Percentiles rank a stretch among this genome's conserved stretches.
These are phyloP conservation scores for Seminavis robusta DNA, from an alignment of 108 stramenopile species.

Conservation along the genomic window DNA sequence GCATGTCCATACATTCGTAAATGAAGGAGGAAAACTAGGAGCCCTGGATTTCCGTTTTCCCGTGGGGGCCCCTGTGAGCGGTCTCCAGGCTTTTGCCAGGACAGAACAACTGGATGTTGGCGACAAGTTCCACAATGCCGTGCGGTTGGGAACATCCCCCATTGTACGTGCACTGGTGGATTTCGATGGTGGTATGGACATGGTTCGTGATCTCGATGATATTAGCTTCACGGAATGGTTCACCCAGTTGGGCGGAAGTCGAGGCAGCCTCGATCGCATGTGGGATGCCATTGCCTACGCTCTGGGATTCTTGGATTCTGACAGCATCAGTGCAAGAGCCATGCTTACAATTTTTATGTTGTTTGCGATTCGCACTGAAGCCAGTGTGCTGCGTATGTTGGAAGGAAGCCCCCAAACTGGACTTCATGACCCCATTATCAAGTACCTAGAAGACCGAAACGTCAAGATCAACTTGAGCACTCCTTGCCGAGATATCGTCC, in stretches of 20 bases:
- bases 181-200: conserved; percentile 96
- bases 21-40: conserved; percentile 87
- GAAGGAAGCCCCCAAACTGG: conserved; percentile 93
- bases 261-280: conserved; percentile 90
- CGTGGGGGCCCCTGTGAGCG: conserved; percentile 93
- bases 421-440: conserved; percentile 93
- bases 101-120: conserved; percentile 85
- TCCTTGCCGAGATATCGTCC: conserved; percentile 67
- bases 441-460: conserved; percentile 86
- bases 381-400: conserved; percentile 93
- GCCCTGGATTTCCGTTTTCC: conserved; percentile 90
- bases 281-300: conserved; percentile 98
- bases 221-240: conserved; percentile 98
- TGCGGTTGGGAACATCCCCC: conserved; percentile 88
- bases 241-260: conserved; percentile 80
- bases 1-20: conserved; percentile 93
- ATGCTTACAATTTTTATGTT: conserved; percentile 98
- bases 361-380: conserved; percentile 94
- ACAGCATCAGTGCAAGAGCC: conserved; percentile 92
- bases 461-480: conserved; percentile 79
- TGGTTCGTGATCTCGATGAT: conserved; percentile 94
- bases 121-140: conserved; percentile 92
- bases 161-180: conserved; percentile 93
- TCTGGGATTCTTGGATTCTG: conserved; percentile 95
- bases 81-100: conserved; percentile 88